Conservation (phyloP, 2,329 filamentous ascomycete genomes). For the Pezicula carpinea region DNA sequence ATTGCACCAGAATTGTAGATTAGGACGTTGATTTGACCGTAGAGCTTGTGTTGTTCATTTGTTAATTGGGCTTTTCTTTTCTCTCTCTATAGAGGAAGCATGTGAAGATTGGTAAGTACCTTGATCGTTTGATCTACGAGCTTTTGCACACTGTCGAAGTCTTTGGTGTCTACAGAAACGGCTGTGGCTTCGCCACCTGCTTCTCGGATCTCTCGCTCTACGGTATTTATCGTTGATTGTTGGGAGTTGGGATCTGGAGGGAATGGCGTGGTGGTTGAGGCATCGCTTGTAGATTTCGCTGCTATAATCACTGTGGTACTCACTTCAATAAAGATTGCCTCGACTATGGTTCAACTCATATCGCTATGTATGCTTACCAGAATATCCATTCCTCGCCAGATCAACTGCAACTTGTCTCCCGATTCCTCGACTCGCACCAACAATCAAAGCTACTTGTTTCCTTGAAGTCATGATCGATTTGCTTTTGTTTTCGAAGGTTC, state of each 20-base stretch:
- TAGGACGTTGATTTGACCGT: slow-evolving; percentile 65
- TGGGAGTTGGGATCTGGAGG: slow-evolving; percentile 73
- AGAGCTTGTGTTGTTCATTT: slow-evolving; percentile 39
- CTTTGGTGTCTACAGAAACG: slow-evolving; percentile 66
- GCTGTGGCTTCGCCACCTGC: slow-evolving; percentile 61
- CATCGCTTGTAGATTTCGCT: slow-evolving; percentile 69
- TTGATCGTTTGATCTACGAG: slow-evolving; percentile 55
- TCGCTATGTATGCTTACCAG: no score
- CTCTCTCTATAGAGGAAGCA: slow-evolving; percentile 1
- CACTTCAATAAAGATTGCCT: neutral
- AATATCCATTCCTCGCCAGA: slow-evolving; percentile 14
- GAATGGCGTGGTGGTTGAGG: slow-evolving; percentile 51
- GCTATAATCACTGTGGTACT: slow-evolving; percentile 52
- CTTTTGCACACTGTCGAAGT: slow-evolving; percentile 52
- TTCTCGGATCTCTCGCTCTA: slow-evolving; percentile 66
- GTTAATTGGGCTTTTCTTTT: slow-evolving; percentile 10
- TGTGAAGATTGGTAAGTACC: slow-evolving; percentile 25
- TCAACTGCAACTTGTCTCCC: neutral
- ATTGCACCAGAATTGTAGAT: slow-evolving; percentile 84
- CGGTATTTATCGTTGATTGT: slow-evolving; percentile 74
- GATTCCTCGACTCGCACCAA: neutral
- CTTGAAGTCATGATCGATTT: no score
- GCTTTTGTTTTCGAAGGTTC: no score
- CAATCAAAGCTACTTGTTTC: neutral
- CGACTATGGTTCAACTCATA: neutral